These are phyloP conservation scores for Phytophthora cryptogea DNA, from an alignment of 352 stramenopile genomes.

Conservation along the genomic window DNA sequence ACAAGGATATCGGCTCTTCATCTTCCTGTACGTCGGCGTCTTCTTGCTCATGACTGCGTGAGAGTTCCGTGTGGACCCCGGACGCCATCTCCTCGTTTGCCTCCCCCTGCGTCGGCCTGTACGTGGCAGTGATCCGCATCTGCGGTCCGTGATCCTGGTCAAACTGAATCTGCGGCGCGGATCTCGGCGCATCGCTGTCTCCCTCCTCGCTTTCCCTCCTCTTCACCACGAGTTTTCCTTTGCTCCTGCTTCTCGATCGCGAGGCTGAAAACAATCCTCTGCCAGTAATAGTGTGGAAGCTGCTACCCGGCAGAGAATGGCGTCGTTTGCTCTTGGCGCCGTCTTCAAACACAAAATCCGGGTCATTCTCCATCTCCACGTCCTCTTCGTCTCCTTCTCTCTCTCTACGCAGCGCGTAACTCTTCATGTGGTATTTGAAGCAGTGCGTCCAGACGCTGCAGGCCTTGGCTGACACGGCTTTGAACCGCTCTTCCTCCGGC, in stretches of 20 bases:
- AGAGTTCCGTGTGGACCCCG: constrained; percentile 7
- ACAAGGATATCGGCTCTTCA: not conserved
- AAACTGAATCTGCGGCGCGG: constrained; percentile 10
- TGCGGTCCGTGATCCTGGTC: constrained; percentile 10
- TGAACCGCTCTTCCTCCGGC: constrained; percentile 45
- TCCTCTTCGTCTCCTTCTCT: not conserved
- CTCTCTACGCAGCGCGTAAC: constrained; percentile 35
- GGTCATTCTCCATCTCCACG: constrained; percentile 26
- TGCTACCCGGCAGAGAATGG: constrained; percentile 28
- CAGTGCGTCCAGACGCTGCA: constrained; percentile 63
- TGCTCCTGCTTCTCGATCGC: constrained; percentile 14
- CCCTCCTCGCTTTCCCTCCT: constrained; percentile 14
- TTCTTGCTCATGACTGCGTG: constrained; percentile 11
- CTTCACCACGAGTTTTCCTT: constrained; percentile 12
- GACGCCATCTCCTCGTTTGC: constrained; percentile 12
- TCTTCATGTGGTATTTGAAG: constrained; percentile 68
- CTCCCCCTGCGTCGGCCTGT: constrained; percentile 3
- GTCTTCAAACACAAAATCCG: constrained; percentile 53
- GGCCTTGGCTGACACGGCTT: constrained; percentile 49
- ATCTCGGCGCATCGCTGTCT: constrained; percentile 9
- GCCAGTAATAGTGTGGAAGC: constrained; percentile 6
- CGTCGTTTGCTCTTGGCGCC: constrained; percentile 22
- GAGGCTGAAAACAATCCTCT: constrained; percentile 18
- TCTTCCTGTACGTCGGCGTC: constrained; percentile 5
- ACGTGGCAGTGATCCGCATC: not conserved